Evolutionary conservation across 805 yeast species (phyloP).

Genomic region (Tetrapisispora phaffii): DNA sequence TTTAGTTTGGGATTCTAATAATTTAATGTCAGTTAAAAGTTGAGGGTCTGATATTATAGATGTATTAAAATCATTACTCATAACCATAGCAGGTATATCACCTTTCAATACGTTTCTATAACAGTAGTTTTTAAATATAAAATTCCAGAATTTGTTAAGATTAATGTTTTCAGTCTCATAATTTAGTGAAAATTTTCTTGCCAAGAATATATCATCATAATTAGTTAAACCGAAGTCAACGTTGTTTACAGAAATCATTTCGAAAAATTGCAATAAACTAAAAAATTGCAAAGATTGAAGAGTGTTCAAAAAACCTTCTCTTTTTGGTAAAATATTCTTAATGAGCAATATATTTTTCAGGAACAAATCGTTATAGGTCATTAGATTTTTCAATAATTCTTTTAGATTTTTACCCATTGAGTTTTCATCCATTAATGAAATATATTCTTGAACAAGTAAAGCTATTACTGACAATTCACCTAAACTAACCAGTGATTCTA

Average conservation of each 20-base stretch:
- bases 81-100: constrained; percentile 18
- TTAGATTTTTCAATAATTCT: constrained; percentile 9
- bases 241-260: constrained; percentile 6
- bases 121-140: constrained; percentile 22
- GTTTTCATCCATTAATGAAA: constrained; percentile 18
- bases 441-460: constrained; percentile 18
- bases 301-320: constrained; percentile 9
- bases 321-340: constrained; percentile 14
- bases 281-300: constrained; percentile 16
- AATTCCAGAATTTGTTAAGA: constrained; percentile 20
- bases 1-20: constrained; percentile 11
- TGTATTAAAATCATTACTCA: constrained; percentile 8
- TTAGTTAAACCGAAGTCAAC: constrained; percentile 12
- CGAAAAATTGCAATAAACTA: constrained; percentile 18
- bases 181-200: constrained; percentile 19
- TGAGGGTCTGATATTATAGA: constrained; percentile 16
- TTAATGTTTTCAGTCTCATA: constrained; percentile 19
- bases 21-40: constrained; percentile 8
- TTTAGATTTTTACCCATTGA: constrained; percentile 6
- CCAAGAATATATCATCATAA: constrained; percentile 25
- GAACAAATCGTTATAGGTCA: constrained; percentile 8
- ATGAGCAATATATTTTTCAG: constrained; percentile 12
- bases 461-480: constrained; percentile 18
- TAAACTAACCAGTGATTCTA: constrained; percentile 14
- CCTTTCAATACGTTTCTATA: constrained; percentile 25